Evolutionary conservation across 805 yeast species (phyloP).

Genomic region (Pichia insulana): DNA sequence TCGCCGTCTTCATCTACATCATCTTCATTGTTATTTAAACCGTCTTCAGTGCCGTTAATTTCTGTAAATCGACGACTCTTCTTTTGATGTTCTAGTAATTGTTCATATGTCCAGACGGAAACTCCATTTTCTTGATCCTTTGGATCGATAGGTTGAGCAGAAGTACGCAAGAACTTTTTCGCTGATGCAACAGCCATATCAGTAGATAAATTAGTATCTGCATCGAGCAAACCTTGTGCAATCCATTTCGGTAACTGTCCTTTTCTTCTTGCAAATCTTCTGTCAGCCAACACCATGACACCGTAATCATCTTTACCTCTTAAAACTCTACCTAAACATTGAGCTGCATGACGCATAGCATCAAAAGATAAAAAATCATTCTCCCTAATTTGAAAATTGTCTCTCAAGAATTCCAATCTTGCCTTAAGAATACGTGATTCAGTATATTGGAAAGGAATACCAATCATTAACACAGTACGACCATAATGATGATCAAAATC

Average conservation of each 20-base stretch:
- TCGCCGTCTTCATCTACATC: constrained; percentile 29
- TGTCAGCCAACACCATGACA: constrained; percentile 94
- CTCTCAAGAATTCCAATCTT: constrained; percentile 84
- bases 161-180: constrained; percentile 79
- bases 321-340: constrained; percentile 92
- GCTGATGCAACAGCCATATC: constrained; percentile 97
- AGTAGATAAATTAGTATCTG: constrained; percentile 85
- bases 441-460: constrained; percentile 98
- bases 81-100: constrained; percentile 49
- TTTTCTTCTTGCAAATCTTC: constrained; percentile 81
- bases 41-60: too few relatives aligned
- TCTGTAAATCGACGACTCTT: constrained; percentile 30
- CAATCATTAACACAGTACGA: constrained; percentile 95
- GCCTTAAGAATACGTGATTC: constrained; percentile 95
- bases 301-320: constrained; percentile 99
- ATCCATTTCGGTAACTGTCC: constrained; percentile 95
- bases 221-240: constrained; percentile 83
- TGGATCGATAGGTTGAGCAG: constrained; percentile 89
- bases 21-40: constrained; percentile 13
- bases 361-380: constrained; percentile 94
- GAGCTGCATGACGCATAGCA: constrained; percentile 99
- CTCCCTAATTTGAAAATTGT: constrained; percentile 85
- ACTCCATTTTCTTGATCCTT: constrained; percentile 83
- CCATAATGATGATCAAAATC: constrained; percentile 99
- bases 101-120: constrained; percentile 82